Base-by-base conservation (phyloP, 2,329 filamentous ascomycete species). In the Aspergillus tamarii region DNA sequence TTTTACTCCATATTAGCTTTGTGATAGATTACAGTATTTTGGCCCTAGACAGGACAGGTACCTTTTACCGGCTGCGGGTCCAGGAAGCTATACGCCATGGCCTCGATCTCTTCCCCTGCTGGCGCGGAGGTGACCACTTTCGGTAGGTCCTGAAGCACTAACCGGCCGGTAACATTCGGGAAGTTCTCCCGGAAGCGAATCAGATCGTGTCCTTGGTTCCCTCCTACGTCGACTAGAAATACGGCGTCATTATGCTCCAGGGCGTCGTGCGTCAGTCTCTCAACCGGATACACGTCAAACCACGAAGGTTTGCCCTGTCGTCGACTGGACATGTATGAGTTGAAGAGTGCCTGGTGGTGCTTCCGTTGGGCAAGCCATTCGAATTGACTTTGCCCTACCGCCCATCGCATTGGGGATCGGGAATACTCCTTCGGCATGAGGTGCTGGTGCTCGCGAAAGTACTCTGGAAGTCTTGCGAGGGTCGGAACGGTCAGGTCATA, bases 211-310 rank as follows among this genome's bases (percentile, higher is more conserved):
- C 81, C 81, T 34, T 78, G 72, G 54, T 76, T 77, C 0, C 80
- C 81, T 8, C 80, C 81, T 2, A 82, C 68, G 39, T 82, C 80
- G 14, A 82, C 78, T 3, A 82, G 59, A 8, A 81, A 73, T 2
- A 72, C 70, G 0, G 71, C 74, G 8, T 76, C 73, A 5, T 71
- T 64, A 7, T 60, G 65, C 28, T 66, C 68, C 23, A 72, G 48
- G 2, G 70, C 70, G 1, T 70, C 70, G 0, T 72, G 70, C 0
- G 71, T 60, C 11, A 74, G 55, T 23, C 68, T 65, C n/a, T 71
- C 64, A 4, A 74, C 67, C 0, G 75, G 74, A 59, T 75, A 77
- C 11, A 73, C 59, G 52, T 77, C 72, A 34, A 74, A 76, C 74
- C 75, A 77, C 62, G 66, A 69, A 1, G 70, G 69, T 10, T 65